These are phyloP conservation scores for Linum trigynum DNA, from an alignment of 345 rosid genomes.

Conservation along the genomic window DNA sequence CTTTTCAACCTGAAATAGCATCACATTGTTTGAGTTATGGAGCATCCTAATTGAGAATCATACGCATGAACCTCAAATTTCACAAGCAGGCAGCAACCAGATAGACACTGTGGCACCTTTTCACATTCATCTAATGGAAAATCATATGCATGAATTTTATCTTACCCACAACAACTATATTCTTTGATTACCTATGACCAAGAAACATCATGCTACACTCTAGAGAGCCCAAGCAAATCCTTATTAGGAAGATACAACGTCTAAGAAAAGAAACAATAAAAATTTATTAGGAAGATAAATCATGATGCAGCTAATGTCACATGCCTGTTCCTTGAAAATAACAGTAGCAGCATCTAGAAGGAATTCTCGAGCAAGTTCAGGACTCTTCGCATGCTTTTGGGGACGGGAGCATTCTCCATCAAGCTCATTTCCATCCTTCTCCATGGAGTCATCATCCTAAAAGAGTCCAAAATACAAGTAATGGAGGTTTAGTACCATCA, in stretches of 20 bases:
- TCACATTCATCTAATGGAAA: not conserved
- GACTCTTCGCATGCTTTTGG: constrained; percentile 99
- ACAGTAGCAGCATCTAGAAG: constrained; percentile 94
- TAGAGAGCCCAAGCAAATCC: not conserved
- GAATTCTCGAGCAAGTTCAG: constrained; percentile 99
- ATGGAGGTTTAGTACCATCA: not conserved
- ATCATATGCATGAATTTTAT: not conserved
- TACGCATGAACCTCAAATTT: not conserved
- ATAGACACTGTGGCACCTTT: not conserved
- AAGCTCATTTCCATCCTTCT: constrained; percentile 89
- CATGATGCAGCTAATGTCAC: constrained; percentile 16
- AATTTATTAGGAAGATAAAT: constrained; percentile 1
- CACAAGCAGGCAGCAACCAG: not conserved
- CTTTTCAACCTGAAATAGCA: constrained; percentile 72
- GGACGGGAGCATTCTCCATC: constrained; percentile 98
- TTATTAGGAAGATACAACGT: too few relatives aligned
- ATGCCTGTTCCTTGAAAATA: constrained; percentile 94
- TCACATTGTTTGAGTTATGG: constrained; percentile 1
- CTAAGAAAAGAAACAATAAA: too few relatives aligned
- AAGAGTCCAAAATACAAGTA: constrained; percentile 11
- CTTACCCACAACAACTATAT: constrained; percentile 2
- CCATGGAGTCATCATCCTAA: constrained; percentile 92
- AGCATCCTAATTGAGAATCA: constrained; percentile 1
- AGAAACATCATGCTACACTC: not conserved
- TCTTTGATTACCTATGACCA: not conserved